These are phyloP conservation scores for Boletus rufocinnamomeus DNA, from an alignment of 768 basidiomycete genomes.

Conservation along the genomic window DNA sequence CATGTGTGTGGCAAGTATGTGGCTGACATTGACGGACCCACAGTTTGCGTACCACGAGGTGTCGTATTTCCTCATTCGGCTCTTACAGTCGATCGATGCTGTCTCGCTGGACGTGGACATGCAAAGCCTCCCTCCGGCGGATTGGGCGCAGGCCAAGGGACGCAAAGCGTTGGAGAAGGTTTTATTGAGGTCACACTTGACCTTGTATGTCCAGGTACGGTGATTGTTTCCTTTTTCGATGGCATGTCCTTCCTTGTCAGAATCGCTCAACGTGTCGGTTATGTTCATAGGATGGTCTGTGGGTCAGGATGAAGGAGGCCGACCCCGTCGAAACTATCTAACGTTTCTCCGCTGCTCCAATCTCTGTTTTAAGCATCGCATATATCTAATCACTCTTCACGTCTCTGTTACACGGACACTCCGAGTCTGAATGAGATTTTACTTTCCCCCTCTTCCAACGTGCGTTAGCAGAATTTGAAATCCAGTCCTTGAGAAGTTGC, in stretches of 20 bases:
- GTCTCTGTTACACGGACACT: neutral
- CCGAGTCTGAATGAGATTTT: neutral
- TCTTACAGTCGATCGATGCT: slow-evolving; percentile 49
- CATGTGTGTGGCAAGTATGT: neutral
- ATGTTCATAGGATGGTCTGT: slow-evolving; percentile 24
- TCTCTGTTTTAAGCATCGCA: neutral
- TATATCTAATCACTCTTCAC: neutral
- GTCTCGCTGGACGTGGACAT: slow-evolving; percentile 42
- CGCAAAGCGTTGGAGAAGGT: slow-evolving; percentile 45
- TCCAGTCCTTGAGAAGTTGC: slow-evolving; percentile 16
- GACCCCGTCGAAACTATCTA: slow-evolving; percentile 7
- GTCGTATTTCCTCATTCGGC: slow-evolving; percentile 54
- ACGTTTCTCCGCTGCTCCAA: no score
- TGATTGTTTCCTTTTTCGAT: neutral
- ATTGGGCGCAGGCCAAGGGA: slow-evolving; percentile 36
- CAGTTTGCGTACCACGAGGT: slow-evolving; percentile 59
- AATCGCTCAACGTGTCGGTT: neutral
- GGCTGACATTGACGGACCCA: neutral
- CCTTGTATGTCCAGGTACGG: slow-evolving; percentile 45
- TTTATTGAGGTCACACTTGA: slow-evolving; percentile 41
- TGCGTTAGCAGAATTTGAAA: neutral
- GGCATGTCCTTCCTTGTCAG: neutral
- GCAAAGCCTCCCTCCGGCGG: slow-evolving; percentile 36
- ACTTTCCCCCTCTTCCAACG: neutral
- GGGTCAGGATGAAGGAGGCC: slow-evolving; percentile 29